Base-by-base conservation (phyloP, 192 early-diverging fungal genomes). In the Kappamyces sp. region DNA sequence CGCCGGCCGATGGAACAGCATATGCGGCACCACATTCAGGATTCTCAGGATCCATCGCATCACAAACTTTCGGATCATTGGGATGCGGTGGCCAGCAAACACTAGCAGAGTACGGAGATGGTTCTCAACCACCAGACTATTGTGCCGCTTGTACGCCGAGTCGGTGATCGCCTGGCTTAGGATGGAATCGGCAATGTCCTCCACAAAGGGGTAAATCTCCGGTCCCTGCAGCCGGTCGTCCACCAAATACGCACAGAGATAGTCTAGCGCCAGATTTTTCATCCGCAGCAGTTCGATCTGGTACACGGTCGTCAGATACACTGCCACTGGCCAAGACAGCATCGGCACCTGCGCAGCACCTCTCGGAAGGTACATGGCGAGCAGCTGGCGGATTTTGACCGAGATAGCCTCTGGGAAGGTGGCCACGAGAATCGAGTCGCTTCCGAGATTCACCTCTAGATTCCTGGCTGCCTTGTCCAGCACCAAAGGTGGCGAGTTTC, bases 401-500 rank as follows among this genome's bases (percentile, higher is more conserved):
- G 86, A 69, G 69, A 74, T 65, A 51, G 13, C 40, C 13, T 85
- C 83, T 4, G 71, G 43, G 37, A 80, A 72, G 5, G 74, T 77
- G 49, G 75, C 69, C 58, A 84, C 76, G 12, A 97, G 69, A 3
- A 95, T 83, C 23, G 92, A 92, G 65, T 91, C 90, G 63, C 84
- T 85, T 50, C 87, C 83, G 6, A 98, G 74, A 71, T 96, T 91
- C 13, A 83, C 87, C 49, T 93, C 91, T 46, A 99, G 65, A 49
- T 88, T 91, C 43, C 87, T 86, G 41, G 77, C 77, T 0, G 82
- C 70, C 33, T 76, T 76, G 35, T 82, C 84, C 37, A 87, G 82
- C 4, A 91, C 80, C 53, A 99, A 76, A 0, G 87, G 74, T 1
- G 96, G 94, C 2, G 94, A 88, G 47, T 88, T 90, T 54, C 78